Evolutionary conservation across 495 filamentous ascomycete species (phyloP).

Genomic region (Lophiostoma macrostomum): DNA sequence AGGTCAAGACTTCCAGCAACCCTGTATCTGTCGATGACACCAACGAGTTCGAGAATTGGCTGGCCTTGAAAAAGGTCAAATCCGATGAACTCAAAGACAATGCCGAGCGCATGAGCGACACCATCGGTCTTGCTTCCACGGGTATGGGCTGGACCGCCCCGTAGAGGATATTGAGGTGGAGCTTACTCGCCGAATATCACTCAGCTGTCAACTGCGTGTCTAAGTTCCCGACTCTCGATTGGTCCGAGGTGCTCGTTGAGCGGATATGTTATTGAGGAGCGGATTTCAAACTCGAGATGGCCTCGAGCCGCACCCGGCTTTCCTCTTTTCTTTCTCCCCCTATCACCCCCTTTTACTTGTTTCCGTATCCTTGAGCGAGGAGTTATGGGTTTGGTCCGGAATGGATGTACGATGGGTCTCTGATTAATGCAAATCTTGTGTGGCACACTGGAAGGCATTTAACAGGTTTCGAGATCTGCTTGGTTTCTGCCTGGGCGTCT

Average conservation of each 20-base stretch:
- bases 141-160: slow-evolving; percentile 27
- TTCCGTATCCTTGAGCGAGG: too few relatives aligned
- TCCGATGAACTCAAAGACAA: slow-evolving; percentile 12
- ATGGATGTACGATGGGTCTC: too few relatives aligned
- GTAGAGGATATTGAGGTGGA: slow-evolving; percentile 30
- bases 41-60: slow-evolving; percentile 25
- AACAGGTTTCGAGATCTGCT: too few relatives aligned
- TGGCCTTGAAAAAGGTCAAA: slow-evolving; percentile 18
- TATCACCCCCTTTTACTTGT: too few relatives aligned
- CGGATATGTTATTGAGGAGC: slow-evolving; percentile 19
- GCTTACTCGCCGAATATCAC: slow-evolving; percentile 4
- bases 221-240: not conserved
- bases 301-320: too few relatives aligned
- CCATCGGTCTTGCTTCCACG: slow-evolving; percentile 3
- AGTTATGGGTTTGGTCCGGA: too few relatives aligned
- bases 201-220: not conserved
- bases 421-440: too few relatives aligned
- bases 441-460: too few relatives aligned
- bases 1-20: slow-evolving; percentile 13
- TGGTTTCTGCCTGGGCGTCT: too few relatives aligned
- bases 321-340: too few relatives aligned
- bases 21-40: not conserved
- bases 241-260: not conserved
- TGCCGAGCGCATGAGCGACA: slow-evolving; percentile 9
- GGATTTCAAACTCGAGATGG: too few relatives aligned